Conservation (phyloP, 148 eudicot species). For the Fallopia convolvulus region DNA sequence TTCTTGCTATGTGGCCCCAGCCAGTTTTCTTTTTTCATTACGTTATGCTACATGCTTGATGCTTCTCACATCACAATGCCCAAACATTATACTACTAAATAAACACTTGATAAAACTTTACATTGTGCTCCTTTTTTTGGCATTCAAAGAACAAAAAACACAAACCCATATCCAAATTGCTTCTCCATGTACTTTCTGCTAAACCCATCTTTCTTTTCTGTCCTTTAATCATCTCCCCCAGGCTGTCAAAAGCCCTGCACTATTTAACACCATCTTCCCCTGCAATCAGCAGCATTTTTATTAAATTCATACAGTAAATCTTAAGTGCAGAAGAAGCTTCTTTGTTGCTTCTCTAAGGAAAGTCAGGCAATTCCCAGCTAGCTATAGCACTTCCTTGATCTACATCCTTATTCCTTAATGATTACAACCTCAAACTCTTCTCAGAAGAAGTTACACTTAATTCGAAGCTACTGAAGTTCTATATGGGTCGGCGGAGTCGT, state of each 20-base stretch:
- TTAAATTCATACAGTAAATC: not conserved
- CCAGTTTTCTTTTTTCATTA: not conserved
- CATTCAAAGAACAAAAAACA: conserved; percentile 1
- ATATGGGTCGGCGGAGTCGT: not conserved
- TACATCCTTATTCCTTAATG: not conserved
- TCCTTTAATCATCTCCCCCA: conserved; percentile 1
- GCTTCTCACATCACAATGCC: not conserved
- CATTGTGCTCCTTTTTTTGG: not conserved
- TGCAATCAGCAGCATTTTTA: not conserved
- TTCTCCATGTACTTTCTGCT: not conserved
- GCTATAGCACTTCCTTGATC: not conserved
- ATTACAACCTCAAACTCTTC: not conserved
- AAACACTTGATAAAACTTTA: not conserved
- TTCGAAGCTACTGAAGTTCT: not conserved
- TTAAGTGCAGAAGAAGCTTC: conserved; percentile 6
- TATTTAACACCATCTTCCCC: not conserved
- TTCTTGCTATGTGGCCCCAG: not conserved
- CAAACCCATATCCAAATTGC: conserved; percentile 6
- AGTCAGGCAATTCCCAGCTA: not conserved
- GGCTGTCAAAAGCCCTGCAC: conserved; percentile 1
- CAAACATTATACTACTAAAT: not conserved
- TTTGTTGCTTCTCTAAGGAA: conserved; percentile 9
- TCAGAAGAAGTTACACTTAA: not conserved
- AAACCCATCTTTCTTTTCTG: conserved; percentile 1
- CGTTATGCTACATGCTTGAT: not conserved